Conservation (phyloP, 768 basidiomycete genomes). For the Boletus fagicola region DNA sequence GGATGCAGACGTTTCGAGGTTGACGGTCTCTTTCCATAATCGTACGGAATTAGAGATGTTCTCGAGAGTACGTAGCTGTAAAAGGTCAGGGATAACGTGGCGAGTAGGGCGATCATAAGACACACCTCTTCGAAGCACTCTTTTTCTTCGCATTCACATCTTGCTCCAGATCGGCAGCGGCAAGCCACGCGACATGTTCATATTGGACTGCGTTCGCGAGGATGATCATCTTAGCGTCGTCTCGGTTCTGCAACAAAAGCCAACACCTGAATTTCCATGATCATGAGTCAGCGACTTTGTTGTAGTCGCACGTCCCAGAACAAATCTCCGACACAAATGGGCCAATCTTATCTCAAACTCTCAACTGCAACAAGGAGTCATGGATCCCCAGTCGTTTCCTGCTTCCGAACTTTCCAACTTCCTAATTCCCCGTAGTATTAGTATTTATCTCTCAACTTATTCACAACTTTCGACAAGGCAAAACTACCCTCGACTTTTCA, state of each 20-base stretch:
- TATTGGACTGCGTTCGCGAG: conserved; percentile 94
- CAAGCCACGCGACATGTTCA: conserved; percentile 93
- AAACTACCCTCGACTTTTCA: too few relatives aligned
- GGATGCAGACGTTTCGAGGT: conserved; percentile 82
- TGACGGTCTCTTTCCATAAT: conserved; percentile 97
- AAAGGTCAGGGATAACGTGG: neutral
- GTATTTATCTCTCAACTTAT: too few relatives aligned
- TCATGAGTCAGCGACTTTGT: too few relatives aligned
- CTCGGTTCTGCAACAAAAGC: conserved; percentile 59
- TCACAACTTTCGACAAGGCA: too few relatives aligned
- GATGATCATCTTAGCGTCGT: conserved; percentile 95
- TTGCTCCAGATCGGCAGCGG: conserved; percentile 85
- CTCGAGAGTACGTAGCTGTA: conserved; percentile 86
- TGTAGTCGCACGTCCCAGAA: too few relatives aligned
- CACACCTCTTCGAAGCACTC: conserved; percentile 88
- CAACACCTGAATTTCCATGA: neutral
- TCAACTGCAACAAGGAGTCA: too few relatives aligned
- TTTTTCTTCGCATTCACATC: conserved; percentile 66
- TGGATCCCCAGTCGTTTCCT: too few relatives aligned
- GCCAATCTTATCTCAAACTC: too few relatives aligned
- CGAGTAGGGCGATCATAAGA: neutral
- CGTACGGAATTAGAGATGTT: conserved; percentile 97
- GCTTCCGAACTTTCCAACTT: too few relatives aligned
- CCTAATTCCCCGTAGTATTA: too few relatives aligned
- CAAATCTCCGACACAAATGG: too few relatives aligned